Evolutionary conservation across 352 stramenopile species (phyloP), one percentile per base, ranked within the genome.

Genomic region (Detonula confervacea): DNA sequence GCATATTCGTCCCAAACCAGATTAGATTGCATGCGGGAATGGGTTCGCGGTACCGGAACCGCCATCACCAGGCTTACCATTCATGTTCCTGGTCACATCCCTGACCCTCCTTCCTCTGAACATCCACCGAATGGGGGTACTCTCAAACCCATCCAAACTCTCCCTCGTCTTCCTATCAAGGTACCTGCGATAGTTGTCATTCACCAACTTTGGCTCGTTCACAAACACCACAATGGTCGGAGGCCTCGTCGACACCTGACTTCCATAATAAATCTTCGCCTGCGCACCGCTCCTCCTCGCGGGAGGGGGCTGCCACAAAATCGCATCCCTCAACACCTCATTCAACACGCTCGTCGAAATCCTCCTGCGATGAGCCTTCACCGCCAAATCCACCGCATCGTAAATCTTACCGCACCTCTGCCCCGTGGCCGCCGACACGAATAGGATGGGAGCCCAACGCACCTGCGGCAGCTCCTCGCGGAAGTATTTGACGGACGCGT

Each of bases 231-330:
- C 92, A 63, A 96, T 85, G 0, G 92, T 96, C 3, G 93, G 93
- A 25, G 93, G 93, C 18, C 88, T 61, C 16, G 89, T 87, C 33
- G 81, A 92, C 3, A 95, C 89, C 82, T 96, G 92, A 65, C 95
- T 95, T 51, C 90, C 95, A 68, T 96, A 96, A 70, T 96, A 96
- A 61, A 96, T 95, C 70, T 95, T 95, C 42, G 86, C 90, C 51
- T 94, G 90, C n/a, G 84, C 82, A 59, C 87, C 89, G 68, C 87
- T 93, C 25, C 90, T 70, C 37, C 80, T 75, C 12, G 90, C 84
- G 1, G 93, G 93, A 64, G 92, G 92, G 62, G 91, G 83, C 73
- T 96, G 92, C 92, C 92, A 96, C 20, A 96, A 74, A 59, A 95
- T 86, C 11, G 93, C 92, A 76, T 96, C 93, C 35, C 91, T 81